A percentile compares a stretch with the other conserved stretches of the same genome.
Evolutionary conservation across 2,329 filamentous ascomycete species (phyloP).

Genomic region (Taxawa tesnikishii): DNA sequence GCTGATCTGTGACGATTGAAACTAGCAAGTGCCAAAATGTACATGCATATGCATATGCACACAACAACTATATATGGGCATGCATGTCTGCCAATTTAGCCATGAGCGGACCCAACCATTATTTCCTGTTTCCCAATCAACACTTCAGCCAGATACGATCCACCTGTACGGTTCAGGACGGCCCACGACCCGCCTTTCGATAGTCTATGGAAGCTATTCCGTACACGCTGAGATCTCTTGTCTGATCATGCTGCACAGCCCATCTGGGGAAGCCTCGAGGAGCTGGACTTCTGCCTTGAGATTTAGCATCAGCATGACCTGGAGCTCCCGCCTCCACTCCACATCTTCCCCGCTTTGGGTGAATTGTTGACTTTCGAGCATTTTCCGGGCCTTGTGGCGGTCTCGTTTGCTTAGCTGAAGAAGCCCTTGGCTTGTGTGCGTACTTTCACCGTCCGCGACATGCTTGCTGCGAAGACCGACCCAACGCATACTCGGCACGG

Average conservation of each 20-base stretch:
- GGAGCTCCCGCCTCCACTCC: conserved; percentile 42
- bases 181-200: no score
- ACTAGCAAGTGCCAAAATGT: no score
- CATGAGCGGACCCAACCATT: no score
- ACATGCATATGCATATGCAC: no score
- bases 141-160: no score
- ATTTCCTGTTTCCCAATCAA: no score
- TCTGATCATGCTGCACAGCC: conserved; percentile 12
- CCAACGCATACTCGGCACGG: conserved; percentile 46
- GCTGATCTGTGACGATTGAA: no score
- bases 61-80: no score
- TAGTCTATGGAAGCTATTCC: no score
- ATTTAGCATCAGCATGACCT: conserved; percentile 61
- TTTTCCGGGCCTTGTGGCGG: conserved; percentile 41
- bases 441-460: conserved; percentile 10
- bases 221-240: no score
- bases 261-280: conserved; percentile 15
- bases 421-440: conserved; percentile 25
- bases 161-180: no score
- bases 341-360: conserved; percentile 3
- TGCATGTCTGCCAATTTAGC: no score
- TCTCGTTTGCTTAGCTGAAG: conserved; percentile 44
- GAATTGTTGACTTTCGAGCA: conserved; percentile 28
- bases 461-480: conserved; percentile 44
- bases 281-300: conserved; percentile 65